These are phyloP conservation scores for Obelidium mucronatum DNA, from an alignment of 192 early-diverging fungal species.

Conservation along the genomic window DNA sequence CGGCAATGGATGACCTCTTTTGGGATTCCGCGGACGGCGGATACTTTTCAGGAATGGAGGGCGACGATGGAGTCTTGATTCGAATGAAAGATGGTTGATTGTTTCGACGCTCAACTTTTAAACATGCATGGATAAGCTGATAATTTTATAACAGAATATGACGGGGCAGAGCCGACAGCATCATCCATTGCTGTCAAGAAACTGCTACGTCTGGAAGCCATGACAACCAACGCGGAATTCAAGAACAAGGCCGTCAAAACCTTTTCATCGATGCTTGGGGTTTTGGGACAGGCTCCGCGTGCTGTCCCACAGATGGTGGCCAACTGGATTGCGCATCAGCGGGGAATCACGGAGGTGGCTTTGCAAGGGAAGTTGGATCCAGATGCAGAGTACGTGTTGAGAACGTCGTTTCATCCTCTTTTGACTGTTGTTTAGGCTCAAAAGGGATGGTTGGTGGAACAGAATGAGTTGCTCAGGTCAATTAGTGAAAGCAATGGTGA, in stretches of 20 bases:
- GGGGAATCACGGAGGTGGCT: background rate
- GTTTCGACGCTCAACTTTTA: too few relatives aligned
- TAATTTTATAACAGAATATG: slow-evolving; percentile 53
- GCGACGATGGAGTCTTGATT: slow-evolving; percentile 53
- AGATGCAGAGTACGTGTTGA: background rate
- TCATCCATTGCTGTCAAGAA: slow-evolving; percentile 64
- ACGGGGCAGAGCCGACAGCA: slow-evolving; percentile 69
- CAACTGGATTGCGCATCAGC: background rate
- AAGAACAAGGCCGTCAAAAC: background rate
- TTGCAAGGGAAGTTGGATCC: background rate
- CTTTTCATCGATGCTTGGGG: background rate
- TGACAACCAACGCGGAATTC: slow-evolving; percentile 5
- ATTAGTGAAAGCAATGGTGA: background rate
- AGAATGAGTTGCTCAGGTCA: background rate
- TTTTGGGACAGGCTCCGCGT: background rate
- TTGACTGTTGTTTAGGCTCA: background rate
- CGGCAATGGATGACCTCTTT: slow-evolving; percentile 65
- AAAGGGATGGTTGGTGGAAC: background rate
- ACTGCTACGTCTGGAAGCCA: slow-evolving; percentile 56
- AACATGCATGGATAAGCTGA: background rate
- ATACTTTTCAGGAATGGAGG: slow-evolving; percentile 55
- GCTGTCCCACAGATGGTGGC: background rate
- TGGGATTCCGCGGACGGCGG: slow-evolving; percentile 59
- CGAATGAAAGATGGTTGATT: slow-evolving; percentile 63
- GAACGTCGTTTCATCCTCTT: background rate